Base-by-base conservation (phyloP, 2,329 filamentous ascomycete species). In the Paracoccidioides brasiliensis region DNA sequence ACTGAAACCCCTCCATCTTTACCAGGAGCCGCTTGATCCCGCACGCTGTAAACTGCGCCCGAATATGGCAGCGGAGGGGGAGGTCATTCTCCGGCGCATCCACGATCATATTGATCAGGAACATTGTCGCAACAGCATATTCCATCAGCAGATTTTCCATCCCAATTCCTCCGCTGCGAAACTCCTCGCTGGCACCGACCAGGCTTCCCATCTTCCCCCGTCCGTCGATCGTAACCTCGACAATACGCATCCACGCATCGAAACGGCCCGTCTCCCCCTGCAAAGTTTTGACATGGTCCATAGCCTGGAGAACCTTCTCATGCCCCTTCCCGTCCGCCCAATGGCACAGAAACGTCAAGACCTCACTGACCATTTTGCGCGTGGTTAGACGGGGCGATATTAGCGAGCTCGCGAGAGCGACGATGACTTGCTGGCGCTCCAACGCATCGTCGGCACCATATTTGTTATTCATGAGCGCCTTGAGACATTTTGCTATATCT, bases 91-190 rank as follows among this genome's bases (percentile, higher is more conserved):
- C 87, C 0, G 90, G 86, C 3, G 90, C 88, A 71, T 97, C 93
- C 59, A 98, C 83, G 63, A 97, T 81, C 85, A 94, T 95, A 74
- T 97, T 98, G 77, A 97, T 83, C 66, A 98, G 79, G 68, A 97
- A 90, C 66, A 98, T 80, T 1, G 90, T 95, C 38, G 91, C 88
- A 51, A 97, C 88, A 42, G 90, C 91, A 67, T 98, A 98, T 78
- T 98, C 93, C 93, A 98, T 97, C 54, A 98, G 80, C 65, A 96
- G 77, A 71, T 97, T 97, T 79, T 98, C 93, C 85, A 97, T 95
- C 69, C 93, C 93, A 66, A 96, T 94, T 61, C 93, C 93, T 61
- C 93, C 93, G 65, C 88, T 95, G 63, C 93, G 86, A 57, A 95
- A 85, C 74, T 98, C 93, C 66, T 97, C 93, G 66, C 90, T 96